phyloP scores from a whole-genome alignment of 75 land plant genomes.

The Adiantum capillusveneris region DNA sequence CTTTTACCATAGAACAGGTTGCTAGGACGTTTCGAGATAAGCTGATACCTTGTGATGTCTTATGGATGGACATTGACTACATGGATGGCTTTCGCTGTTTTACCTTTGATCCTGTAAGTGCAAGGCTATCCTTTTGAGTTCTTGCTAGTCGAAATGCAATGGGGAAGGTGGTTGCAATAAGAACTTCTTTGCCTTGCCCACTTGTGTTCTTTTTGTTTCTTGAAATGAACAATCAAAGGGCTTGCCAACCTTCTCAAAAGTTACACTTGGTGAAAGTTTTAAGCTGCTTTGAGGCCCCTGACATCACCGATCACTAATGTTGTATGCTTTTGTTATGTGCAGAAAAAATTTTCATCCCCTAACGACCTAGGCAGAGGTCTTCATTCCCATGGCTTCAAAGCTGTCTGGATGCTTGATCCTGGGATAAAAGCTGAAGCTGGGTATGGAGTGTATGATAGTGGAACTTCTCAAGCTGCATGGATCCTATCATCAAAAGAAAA shows the following conservation, averaged over 20 bases:
- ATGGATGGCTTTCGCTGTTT: constrained; percentile 97
- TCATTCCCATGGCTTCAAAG: constrained; percentile 67
- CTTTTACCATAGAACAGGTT: too few species aligned
- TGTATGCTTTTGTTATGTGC: constrained; percentile 2
- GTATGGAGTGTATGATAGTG: constrained; percentile 79
- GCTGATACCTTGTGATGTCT: constrained; percentile 83
- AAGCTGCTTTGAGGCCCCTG: too few species aligned
- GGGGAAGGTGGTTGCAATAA: too few species aligned
- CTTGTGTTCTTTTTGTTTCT: too few species aligned
- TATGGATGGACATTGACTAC: constrained; percentile 99
- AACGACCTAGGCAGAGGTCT: constrained; percentile 53
- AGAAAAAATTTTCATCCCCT: constrained; percentile 79
- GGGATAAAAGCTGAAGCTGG: constrained; percentile 83
- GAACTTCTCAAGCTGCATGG: constrained; percentile 64
- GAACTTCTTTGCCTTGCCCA: too few species aligned
- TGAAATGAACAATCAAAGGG: too few species aligned
- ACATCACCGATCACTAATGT: too few species aligned
- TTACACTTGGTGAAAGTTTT: too few species aligned
- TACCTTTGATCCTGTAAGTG: constrained; percentile 70
- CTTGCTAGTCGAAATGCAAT: neutral
- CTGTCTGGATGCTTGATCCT: constrained; percentile 98
- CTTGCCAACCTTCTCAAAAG: too few species aligned
- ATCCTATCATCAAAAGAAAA: constrained; percentile 50
- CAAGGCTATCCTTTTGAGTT: too few species aligned
- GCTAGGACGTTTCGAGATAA: constrained; percentile 71